Conservation (phyloP, 805 yeast species). For the Saturnispora saitoi region DNA sequence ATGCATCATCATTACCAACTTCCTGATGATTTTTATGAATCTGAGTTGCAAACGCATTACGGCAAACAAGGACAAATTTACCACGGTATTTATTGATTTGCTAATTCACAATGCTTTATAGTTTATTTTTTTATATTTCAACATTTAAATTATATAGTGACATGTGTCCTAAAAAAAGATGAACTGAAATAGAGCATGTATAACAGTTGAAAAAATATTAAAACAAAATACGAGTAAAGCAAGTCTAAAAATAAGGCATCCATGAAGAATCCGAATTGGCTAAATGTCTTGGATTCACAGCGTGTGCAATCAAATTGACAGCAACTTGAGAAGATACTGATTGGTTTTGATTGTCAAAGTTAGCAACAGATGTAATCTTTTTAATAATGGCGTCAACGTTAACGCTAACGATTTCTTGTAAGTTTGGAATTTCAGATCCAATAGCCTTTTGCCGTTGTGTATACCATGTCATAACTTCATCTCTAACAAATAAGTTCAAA, state of each 20-base stretch:
- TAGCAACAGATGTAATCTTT: constrained; percentile 65
- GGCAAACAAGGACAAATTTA: neutral
- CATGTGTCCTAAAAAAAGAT: too few relatives aligned
- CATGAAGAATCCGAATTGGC: constrained; percentile 88
- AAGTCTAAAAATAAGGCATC: constrained; percentile 77
- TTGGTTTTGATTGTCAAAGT: constrained; percentile 44
- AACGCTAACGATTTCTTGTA: constrained; percentile 77
- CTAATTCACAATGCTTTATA: neutral
- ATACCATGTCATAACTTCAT: constrained; percentile 92
- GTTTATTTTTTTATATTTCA: neutral
- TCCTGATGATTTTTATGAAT: constrained; percentile 17
- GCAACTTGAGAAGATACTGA: constrained; percentile 83
- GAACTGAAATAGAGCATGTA: neutral
- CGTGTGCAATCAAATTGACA: constrained; percentile 83
- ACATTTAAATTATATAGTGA: too few relatives aligned
- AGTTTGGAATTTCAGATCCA: constrained; percentile 66
- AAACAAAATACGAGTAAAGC: neutral
- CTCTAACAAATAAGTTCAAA: constrained; percentile 89
- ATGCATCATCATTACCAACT: constrained; percentile 5
- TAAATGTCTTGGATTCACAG: constrained; percentile 88
- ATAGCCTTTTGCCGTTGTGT: constrained; percentile 77
- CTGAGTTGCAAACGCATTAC: constrained; percentile 14
- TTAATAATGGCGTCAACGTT: constrained; percentile 82
- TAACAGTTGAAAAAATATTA: neutral
- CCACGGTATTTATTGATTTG: neutral